These are phyloP conservation scores for Aspergillus calidoustus DNA, from an alignment of 2,329 filamentous ascomycete species.

Conservation along the genomic window DNA sequence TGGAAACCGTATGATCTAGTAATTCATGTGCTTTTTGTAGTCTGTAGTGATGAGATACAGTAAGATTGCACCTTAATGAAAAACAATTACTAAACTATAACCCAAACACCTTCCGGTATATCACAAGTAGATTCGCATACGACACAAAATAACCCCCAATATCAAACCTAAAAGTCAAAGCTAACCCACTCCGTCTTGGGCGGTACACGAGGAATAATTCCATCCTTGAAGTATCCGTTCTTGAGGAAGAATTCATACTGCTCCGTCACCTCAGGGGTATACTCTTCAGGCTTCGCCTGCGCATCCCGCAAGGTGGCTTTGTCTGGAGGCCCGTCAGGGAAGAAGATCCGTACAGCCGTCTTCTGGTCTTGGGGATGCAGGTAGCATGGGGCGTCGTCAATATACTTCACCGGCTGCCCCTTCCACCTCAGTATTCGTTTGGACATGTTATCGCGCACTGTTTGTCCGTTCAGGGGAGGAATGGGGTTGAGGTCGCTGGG, in stretches of 20 bases:
- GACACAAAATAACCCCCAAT: background rate
- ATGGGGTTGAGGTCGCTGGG: conserved; percentile 39
- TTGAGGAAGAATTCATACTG: conserved; percentile 69
- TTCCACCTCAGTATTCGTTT: conserved; percentile 63
- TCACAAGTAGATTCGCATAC: background rate
- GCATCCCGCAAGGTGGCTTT: conserved; percentile 48
- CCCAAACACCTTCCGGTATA: conserved; percentile 5
- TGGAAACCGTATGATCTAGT: conserved; percentile 32
- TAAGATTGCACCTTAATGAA: background rate
- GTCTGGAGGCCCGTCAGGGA: conserved; percentile 69
- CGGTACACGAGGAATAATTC: conserved; percentile 75
- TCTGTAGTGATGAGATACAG: background rate
- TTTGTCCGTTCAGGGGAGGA: conserved; percentile 44
- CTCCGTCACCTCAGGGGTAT: conserved; percentile 58
- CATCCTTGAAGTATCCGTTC: conserved; percentile 70
- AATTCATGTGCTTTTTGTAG: background rate
- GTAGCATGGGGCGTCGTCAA: conserved; percentile 55
- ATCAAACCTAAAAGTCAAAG: conserved; percentile 67
- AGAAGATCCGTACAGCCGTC: conserved; percentile 70
- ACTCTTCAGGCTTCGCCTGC: conserved; percentile 58
- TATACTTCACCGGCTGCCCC: conserved; percentile 65
- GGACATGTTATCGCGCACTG: conserved; percentile 38
- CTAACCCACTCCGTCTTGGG: conserved; percentile 75
- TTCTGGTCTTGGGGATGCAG: conserved; percentile 59
- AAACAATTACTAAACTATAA: background rate